Percentiles rank a stretch among this genome's conserved stretches.
Conservation (phyloP, 495 filamentous ascomycete genomes). For the Penicillium coprophilum region DNA sequence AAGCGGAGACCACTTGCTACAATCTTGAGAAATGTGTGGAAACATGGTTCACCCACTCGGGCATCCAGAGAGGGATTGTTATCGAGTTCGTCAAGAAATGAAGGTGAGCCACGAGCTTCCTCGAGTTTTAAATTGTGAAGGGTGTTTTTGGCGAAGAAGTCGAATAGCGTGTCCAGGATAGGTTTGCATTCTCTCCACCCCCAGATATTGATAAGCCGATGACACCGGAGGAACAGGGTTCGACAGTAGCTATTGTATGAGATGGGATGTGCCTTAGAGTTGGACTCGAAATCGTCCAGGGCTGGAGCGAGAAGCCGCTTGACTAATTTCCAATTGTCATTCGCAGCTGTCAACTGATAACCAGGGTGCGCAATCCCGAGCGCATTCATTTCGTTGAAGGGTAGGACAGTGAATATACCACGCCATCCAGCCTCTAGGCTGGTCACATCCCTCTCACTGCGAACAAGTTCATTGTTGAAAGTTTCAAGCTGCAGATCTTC, state of each 20-base stretch:
- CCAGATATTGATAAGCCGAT: conserved; percentile 77
- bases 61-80: conserved; percentile 59
- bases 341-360: conserved; percentile 47
- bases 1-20: conserved; percentile 67
- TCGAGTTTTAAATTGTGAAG: conserved; percentile 76
- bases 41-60: conserved; percentile 73
- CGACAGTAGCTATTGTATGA: conserved; percentile 82
- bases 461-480: conserved; percentile 16
- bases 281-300: conserved; percentile 62
- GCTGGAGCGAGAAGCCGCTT: conserved; percentile 64
- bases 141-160: conserved; percentile 80
- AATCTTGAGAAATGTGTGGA: conserved; percentile 90
- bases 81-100: conserved; percentile 74
- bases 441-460: conserved; percentile 45
- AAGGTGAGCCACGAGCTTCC: conserved; percentile 69
- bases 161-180: conserved; percentile 78
- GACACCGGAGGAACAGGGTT: conserved; percentile 70
- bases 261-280: conserved; percentile 51
- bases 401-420: conserved; percentile 69
- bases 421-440: conserved; percentile 71
- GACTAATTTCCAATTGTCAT: conserved; percentile 74
- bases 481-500: conserved; percentile 55
- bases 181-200: conserved; percentile 79
- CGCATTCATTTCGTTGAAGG: conserved; percentile 72
- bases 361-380: conserved; percentile 61